Evolutionary conservation across 495 filamentous ascomycete genomes (phyloP).

Genomic region (Parathielavia appendiculata): DNA sequence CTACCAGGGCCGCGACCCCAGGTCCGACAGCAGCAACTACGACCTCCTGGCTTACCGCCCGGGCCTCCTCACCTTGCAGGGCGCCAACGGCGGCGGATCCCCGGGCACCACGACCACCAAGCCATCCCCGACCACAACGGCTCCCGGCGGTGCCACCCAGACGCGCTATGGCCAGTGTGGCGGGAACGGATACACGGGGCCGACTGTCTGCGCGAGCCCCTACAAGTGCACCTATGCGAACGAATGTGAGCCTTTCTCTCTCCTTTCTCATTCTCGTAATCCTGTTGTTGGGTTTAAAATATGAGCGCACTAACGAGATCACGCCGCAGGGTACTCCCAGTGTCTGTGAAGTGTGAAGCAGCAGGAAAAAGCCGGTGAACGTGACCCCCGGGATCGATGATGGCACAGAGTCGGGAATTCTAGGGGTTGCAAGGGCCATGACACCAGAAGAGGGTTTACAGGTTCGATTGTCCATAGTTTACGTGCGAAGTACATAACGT

Average conservation of each 20-base stretch:
- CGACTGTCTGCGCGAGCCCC: slow-evolving; percentile 18
- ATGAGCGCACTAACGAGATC: neutral
- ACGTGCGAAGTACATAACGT: too few species aligned
- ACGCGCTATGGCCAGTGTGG: slow-evolving; percentile 22
- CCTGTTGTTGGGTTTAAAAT: neutral
- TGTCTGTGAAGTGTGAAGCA: too few species aligned
- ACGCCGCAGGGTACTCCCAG: neutral
- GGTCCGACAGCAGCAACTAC: slow-evolving; percentile 35
- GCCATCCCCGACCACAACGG: neutral
- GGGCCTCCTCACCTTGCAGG: slow-evolving; percentile 46
- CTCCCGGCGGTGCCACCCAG: slow-evolving; percentile 2
- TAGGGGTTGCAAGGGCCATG: too few species aligned
- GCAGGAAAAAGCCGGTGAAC: too few species aligned
- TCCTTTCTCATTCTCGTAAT: neutral
- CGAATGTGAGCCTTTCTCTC: slow-evolving; percentile 7
- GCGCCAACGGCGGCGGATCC: slow-evolving; percentile 4
- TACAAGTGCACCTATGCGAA: slow-evolving; percentile 22
- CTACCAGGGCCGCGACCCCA: slow-evolving; percentile 51
- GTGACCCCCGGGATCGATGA: too few species aligned
- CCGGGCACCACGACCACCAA: neutral
- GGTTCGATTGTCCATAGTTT: too few species aligned
- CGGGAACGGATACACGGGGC: slow-evolving; percentile 19
- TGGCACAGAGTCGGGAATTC: too few species aligned
- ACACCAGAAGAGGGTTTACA: too few species aligned
- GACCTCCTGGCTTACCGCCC: slow-evolving; percentile 47